Evolutionary conservation across 805 yeast genomes (phyloP).

Genomic region (Nakazawaea peltata): DNA sequence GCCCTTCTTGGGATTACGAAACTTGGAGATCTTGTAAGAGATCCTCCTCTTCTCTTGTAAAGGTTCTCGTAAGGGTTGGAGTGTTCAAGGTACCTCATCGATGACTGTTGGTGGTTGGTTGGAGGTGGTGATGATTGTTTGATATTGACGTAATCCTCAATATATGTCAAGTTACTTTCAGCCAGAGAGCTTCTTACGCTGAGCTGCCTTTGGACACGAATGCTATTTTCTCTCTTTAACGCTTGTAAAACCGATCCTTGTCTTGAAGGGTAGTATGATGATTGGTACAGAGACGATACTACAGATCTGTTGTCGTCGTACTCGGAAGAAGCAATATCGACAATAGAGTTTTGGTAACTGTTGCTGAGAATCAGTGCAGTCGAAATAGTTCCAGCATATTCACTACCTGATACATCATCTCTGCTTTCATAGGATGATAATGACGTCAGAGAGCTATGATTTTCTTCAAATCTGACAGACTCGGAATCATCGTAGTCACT

Average conservation of each 20-base stretch:
- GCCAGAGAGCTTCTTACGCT: neutral
- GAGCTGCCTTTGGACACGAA: slow-evolving; percentile 1
- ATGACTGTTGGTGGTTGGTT: no score
- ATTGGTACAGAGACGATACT: slow-evolving; percentile 1
- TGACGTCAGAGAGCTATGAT: slow-evolving; percentile 5
- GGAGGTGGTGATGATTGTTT: no score
- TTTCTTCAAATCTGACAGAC: neutral
- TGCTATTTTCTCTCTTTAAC: slow-evolving; percentile 4
- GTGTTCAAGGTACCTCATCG: no score
- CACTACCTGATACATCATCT: no score
- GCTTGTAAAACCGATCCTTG: slow-evolving; percentile 1
- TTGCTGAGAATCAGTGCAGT: no score
- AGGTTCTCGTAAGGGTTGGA: neutral
- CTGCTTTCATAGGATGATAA: slow-evolving; percentile 1
- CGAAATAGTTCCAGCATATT: no score
- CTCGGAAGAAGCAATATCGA: no score
- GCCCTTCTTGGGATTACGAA: slow-evolving; percentile 5
- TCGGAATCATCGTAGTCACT: slow-evolving; percentile 3
- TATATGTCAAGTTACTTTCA: slow-evolving; percentile 7
- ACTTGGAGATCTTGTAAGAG: slow-evolving; percentile 7
- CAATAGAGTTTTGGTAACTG: no score
- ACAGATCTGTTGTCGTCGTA: neutral
- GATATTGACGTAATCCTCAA: slow-evolving; percentile 9
- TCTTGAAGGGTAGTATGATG: slow-evolving; percentile 9
- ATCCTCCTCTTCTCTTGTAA: no score